Evolutionary conservation across 2,329 filamentous ascomycete species (phyloP), one percentile per base, ranked within the genome.

Genomic region (Aphanoascus verrucosus): DNA sequence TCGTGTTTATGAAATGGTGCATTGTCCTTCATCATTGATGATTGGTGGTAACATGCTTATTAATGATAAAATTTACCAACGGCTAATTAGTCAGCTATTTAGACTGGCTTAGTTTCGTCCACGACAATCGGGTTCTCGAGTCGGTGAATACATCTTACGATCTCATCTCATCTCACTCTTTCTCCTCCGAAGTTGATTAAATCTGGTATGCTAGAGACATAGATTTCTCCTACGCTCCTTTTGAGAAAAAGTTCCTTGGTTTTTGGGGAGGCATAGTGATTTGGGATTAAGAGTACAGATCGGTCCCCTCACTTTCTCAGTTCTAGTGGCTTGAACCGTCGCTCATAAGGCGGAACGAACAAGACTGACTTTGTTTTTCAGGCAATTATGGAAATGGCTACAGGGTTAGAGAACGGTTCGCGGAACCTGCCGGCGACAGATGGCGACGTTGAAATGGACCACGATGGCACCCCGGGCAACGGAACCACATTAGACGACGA

Each of bases 401-500:
- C 20, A 2, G 19, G 34, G 14, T n/a, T 23, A 38, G 42, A 52
- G 28, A 31, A 52, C 9, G 41, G 40, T 12, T 14, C 19, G 17
- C 31, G 12, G 14, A 31, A 38, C 17, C n/a, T 38, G 40, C 32
- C 42, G 9, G 11, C 34, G 35, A 20, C 35, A 3, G 38, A 50
- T 50, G 47, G 49, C 15, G 56, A 55, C 42, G 42, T 44, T 12
- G 53, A 51, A 34, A 57, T 57, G 50, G 46, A 51, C 23, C 41
- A 53, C n/a, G n/a, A n/a, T n/a, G 46, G 38, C 12, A 35, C 48
- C n/a, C 40, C 35, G 12, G 34, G 44, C 12, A 53, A 41, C 9
- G 56, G 23, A 8, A 47, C 43, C 7, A 37, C 44, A 14, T 49
- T 49, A 6, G 56, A 51, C 2, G 56, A 58, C 23, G 58, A 58